Percentiles rank a stretch among this genome's conserved stretches.
Conservation (phyloP, 2,329 filamentous ascomycete species). For the Neonectria magnoliae region DNA sequence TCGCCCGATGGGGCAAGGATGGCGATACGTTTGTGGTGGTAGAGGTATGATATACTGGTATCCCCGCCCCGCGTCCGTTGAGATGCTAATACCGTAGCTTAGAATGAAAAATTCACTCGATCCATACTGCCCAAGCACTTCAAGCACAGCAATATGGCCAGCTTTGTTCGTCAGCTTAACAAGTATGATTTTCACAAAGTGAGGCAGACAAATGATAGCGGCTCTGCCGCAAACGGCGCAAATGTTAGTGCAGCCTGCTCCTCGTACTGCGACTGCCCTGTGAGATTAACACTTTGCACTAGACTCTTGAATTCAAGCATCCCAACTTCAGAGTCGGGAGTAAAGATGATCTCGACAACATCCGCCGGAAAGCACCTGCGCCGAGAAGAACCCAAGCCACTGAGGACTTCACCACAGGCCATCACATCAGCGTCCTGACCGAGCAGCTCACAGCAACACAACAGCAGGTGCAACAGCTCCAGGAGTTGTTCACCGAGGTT, state of each 20-base stretch:
- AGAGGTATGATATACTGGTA: constrained; percentile 70
- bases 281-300: constrained; percentile 50
- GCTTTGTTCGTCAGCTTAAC: constrained; percentile 94
- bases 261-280: not conserved
- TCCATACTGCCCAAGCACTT: constrained; percentile 97
- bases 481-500: constrained; percentile 85
- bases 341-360: constrained; percentile 96
- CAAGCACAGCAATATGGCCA: constrained; percentile 98
- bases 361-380: constrained; percentile 92
- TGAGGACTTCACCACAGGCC: constrained; percentile 81
- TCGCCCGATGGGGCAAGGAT: constrained; percentile 94
- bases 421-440: constrained; percentile 90
- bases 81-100: constrained; percentile 30
- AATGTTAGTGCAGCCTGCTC: constrained; percentile 45
- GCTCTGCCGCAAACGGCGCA: constrained; percentile 48
- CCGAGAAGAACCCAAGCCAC: constrained; percentile 76
- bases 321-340: constrained; percentile 95
- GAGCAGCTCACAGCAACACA: constrained; percentile 90
- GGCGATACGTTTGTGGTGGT: constrained; percentile 97
- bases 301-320: constrained; percentile 84
- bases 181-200: constrained; percentile 99
- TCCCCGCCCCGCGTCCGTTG: constrained; percentile 22
- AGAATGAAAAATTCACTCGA: constrained; percentile 99
- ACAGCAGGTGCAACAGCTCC: constrained; percentile 88
- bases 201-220: constrained; percentile 59